Conservation (phyloP, 192 early-diverging fungal genomes). For the Coemansia sp. region DNA sequence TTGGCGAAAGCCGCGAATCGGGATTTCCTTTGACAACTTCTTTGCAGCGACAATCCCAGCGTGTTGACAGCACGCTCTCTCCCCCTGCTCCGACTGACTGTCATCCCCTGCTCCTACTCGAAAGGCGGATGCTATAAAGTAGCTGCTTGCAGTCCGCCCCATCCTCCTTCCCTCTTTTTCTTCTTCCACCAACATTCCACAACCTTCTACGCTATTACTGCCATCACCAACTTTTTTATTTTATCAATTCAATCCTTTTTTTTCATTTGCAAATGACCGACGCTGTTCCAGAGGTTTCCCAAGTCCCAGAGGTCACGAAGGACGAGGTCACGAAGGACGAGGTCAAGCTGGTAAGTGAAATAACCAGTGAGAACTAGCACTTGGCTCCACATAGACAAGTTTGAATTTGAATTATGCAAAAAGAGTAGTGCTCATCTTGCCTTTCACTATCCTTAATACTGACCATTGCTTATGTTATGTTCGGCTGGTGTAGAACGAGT, state of each 20-base stretch:
- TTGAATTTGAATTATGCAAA: constrained; percentile 1
- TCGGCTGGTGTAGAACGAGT: constrained; percentile 3
- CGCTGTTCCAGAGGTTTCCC: not conserved
- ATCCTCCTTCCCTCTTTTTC: not conserved
- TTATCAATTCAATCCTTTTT: not conserved
- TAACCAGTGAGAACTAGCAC: not conserved
- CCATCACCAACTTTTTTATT: not conserved
- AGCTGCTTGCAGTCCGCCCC: not conserved
- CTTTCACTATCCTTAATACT: not conserved
- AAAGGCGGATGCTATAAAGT: not conserved
- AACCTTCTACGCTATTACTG: not conserved
- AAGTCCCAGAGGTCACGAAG: not conserved
- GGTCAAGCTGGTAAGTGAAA: not conserved
- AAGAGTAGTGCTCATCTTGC: not conserved
- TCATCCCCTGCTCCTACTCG: not conserved
- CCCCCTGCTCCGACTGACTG: not conserved
- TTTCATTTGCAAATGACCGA: not conserved
- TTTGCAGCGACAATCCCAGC: not conserved
- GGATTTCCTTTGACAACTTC: not conserved
- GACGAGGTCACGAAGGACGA: not conserved
- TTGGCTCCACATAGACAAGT: not conserved
- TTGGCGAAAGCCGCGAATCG: not conserved
- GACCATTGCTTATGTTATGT: not conserved
- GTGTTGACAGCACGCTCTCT: not conserved
- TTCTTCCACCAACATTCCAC: constrained; percentile 2